Percentiles rank a stretch among this genome's conserved stretches.
Evolutionary conservation across 148 eudicot species (phyloP).

Genomic region (Cornus suecica): DNA sequence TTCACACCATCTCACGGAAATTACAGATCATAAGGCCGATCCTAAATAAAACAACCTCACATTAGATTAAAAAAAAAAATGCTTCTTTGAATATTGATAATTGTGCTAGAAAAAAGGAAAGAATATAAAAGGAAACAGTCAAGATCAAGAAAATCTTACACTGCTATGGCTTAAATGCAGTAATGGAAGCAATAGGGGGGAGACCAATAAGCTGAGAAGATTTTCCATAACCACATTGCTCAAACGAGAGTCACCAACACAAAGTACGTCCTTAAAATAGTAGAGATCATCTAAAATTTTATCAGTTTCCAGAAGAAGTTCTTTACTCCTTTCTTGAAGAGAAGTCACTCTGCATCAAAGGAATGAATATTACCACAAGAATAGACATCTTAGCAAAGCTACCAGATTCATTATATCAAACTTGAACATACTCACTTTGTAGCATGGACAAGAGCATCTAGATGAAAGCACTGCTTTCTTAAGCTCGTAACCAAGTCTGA

Average conservation of each 20-base stretch:
- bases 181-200: slow-evolving; percentile 39
- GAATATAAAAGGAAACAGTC: too few species aligned
- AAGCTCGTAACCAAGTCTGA: slow-evolving; percentile 42
- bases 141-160: slow-evolving; percentile 32
- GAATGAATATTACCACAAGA: slow-evolving; percentile 3
- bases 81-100: neutral
- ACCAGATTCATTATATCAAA: neutral
- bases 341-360: slow-evolving; percentile 32
- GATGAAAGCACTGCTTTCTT: slow-evolving; percentile 36
- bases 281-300: slow-evolving; percentile 47
- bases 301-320: slow-evolving; percentile 26
- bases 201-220: slow-evolving; percentile 48
- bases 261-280: slow-evolving; percentile 44
- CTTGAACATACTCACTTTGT: slow-evolving; percentile 24
- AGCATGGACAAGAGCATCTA: slow-evolving; percentile 28
- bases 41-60: neutral
- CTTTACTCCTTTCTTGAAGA: slow-evolving; percentile 26
- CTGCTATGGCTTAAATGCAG: slow-evolving; percentile 30
- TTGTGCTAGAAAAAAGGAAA: neutral
- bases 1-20: neutral
- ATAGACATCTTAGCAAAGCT: neutral
- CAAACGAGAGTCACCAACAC: slow-evolving; percentile 37
- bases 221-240: slow-evolving; percentile 32
- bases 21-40: neutral
- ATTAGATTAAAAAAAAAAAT: neutral